Evolutionary conservation across 2,329 filamentous ascomycete genomes (phyloP).

Genomic region (Botrytis hyacinthi): DNA sequence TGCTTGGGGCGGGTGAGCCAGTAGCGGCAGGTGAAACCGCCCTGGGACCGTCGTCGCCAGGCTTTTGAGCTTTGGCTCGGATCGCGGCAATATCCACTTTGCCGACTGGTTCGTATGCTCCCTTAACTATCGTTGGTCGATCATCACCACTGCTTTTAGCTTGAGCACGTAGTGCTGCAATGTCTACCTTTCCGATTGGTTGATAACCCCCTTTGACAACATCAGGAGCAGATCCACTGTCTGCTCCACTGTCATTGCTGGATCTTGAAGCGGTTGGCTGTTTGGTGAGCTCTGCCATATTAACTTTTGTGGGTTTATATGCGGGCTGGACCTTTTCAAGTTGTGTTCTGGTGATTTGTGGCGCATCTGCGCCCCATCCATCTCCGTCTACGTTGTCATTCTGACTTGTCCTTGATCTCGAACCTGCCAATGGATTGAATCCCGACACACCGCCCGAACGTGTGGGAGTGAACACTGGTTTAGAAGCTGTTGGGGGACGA

Average conservation of each 20-base stretch:
- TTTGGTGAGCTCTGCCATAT: constrained; percentile 80
- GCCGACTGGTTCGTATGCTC: constrained; percentile 89
- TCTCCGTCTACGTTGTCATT: constrained; percentile 68
- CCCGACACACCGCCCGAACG: constrained; percentile 43
- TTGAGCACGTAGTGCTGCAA: constrained; percentile 80
- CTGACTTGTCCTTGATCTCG: constrained; percentile 56
- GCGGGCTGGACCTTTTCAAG: constrained; percentile 89
- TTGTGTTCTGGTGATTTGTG: constrained; percentile 80
- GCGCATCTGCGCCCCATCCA: constrained; percentile 93
- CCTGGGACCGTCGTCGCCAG: constrained; percentile 41
- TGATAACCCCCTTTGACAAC: constrained; percentile 86
- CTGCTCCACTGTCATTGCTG: constrained; percentile 46
- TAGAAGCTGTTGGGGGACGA: constrained; percentile 71
- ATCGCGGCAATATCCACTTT: constrained; percentile 98
- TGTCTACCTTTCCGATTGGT: constrained; percentile 96
- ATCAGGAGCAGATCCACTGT: constrained; percentile 51
- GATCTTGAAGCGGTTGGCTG: constrained; percentile 63
- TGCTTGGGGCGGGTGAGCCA: constrained; percentile 37
- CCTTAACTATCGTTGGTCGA: constrained; percentile 81
- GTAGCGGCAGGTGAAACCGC: constrained; percentile 46
- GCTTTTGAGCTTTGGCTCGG: constrained; percentile 74
- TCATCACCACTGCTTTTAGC: constrained; percentile 71
- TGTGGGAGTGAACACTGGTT: constrained; percentile 88
- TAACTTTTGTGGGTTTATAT: constrained; percentile 93
- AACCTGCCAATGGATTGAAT: constrained; percentile 68